phyloP scores from a whole-genome alignment of 176 grass and related monocot species.

The Zoysia pacifica region DNA sequence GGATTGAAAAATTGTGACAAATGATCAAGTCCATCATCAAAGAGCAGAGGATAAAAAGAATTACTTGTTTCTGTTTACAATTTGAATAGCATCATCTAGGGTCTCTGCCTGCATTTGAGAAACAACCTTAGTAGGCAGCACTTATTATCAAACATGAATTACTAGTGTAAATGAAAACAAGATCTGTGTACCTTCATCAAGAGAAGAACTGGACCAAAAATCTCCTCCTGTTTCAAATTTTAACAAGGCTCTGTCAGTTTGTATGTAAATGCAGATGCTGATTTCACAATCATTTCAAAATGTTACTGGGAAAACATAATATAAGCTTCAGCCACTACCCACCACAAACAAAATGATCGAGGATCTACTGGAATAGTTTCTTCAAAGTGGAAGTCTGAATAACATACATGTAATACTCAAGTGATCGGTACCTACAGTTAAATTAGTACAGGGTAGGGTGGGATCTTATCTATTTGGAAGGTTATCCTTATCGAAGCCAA shows the following conservation, averaged over 20 bases:
- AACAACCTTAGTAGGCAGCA: not conserved
- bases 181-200: slow-evolving; percentile 80
- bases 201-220: slow-evolving; percentile 95
- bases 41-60: not conserved
- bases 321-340: not conserved
- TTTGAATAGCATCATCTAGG: slow-evolving; percentile 86
- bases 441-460: not conserved
- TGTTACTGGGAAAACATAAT: not conserved
- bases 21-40: slow-evolving; percentile 28
- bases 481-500: not conserved
- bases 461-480: not conserved
- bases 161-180: not conserved
- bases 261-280: not conserved
- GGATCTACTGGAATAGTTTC: not conserved
- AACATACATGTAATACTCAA: too few species aligned
- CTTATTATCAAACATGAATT: slow-evolving; percentile 8
- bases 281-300: not conserved
- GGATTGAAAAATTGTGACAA: slow-evolving; percentile 8
- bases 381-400: not conserved
- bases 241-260: slow-evolving; percentile 4
- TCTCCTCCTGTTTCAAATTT: slow-evolving; percentile 65
- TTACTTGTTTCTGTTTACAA: slow-evolving; percentile 93
- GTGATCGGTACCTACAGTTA: not conserved
- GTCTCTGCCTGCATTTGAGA: slow-evolving; percentile 67
- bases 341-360: not conserved